Conservation (phyloP, 257 asterid species). For the Penstemon davidsonii region DNA sequence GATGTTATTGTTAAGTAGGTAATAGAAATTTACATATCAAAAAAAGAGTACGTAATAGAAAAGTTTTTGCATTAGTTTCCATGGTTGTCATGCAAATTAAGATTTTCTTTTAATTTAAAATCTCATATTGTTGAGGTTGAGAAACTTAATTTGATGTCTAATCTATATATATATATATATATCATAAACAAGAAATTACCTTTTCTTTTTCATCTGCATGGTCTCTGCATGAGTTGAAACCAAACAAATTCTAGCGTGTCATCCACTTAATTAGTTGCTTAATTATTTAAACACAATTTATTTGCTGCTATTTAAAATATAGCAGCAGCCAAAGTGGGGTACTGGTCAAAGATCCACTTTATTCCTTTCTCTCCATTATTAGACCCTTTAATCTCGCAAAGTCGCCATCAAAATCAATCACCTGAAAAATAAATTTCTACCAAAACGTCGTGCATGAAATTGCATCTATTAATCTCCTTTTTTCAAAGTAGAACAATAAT, state of each 20-base stretch:
- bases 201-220: conserved; percentile 10
- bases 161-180: neutral
- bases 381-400: neutral
- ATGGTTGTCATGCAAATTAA: too few relatives aligned
- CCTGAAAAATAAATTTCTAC: neutral
- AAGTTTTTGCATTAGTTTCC: too few relatives aligned
- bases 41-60: too few relatives aligned
- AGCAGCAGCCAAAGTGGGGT: conserved; percentile 42
- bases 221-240: conserved; percentile 11
- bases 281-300: neutral
- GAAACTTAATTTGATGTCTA: neutral
- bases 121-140: too few relatives aligned
- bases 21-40: too few relatives aligned
- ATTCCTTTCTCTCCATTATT: conserved; percentile 14
- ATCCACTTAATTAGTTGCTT: conserved; percentile 11
- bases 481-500: too few relatives aligned
- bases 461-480: too few relatives aligned
- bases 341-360: conserved; percentile 33
- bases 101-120: too few relatives aligned
- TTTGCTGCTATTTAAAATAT: neutral
- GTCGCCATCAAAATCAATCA: neutral
- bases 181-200: neutral
- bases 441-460: neutral
- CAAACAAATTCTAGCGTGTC: conserved; percentile 16
- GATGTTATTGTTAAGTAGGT: too few relatives aligned